phyloP scores from a whole-genome alignment of 441 rosid genomes.

The Codiaeum variegatum region DNA sequence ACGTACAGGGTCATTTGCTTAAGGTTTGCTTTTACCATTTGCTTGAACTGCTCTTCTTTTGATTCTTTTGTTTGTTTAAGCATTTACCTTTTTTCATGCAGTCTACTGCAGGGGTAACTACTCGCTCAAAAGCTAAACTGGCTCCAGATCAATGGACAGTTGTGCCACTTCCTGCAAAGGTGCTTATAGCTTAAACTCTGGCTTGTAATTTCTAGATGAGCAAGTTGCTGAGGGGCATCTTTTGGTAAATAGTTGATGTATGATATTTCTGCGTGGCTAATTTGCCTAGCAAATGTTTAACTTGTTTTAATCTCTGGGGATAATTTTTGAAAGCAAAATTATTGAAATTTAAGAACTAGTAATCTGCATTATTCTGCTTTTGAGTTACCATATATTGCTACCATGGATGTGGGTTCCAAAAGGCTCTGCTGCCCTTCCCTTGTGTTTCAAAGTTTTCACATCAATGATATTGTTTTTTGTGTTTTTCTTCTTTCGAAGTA shows the following conservation, averaged over 20 bases:
- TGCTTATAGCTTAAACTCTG: conserved; percentile 28
- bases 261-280: not conserved
- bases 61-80: not conserved
- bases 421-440: conserved; percentile 1
- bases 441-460: not conserved
- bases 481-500: not conserved
- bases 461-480: not conserved
- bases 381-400: not conserved
- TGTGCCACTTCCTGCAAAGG: conserved; percentile 79
- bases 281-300: not conserved
- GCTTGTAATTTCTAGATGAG: conserved; percentile 3
- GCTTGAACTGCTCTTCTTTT: not conserved
- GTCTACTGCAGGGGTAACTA: conserved; percentile 76
- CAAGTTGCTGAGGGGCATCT: not conserved
- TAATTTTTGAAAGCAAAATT: not conserved
- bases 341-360: not conserved
- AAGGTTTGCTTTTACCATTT: conserved; percentile 44
- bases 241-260: not conserved
- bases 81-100: conserved; percentile 26
- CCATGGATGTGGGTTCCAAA: not conserved
- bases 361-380: not conserved
- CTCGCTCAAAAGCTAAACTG: conserved; percentile 84
- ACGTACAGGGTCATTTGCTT: conserved; percentile 67
- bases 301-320: not conserved
- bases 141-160: conserved; percentile 83